Percentiles rank a stretch among this genome's conserved stretches.
Evolutionary conservation across 768 basidiomycete species (phyloP).

Genomic region (Chlorophyllum brunneum): DNA sequence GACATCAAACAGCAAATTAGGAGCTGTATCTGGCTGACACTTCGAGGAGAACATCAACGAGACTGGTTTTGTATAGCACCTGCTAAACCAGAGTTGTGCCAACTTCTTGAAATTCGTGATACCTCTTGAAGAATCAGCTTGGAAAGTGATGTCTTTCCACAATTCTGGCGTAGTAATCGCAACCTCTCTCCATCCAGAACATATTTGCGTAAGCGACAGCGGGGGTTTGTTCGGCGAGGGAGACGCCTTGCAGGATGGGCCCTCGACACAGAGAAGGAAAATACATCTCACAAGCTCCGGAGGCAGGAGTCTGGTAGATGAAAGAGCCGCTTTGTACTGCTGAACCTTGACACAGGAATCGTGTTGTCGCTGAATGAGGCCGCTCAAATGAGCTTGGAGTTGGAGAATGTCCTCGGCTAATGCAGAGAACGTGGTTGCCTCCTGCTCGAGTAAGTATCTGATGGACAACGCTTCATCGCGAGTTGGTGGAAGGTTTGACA

Average conservation of each 20-base stretch:
- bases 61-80: background rate
- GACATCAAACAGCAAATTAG: background rate
- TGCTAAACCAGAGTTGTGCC: background rate
- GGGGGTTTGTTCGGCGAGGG: background rate
- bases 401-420: background rate
- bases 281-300: background rate
- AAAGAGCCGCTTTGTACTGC: background rate
- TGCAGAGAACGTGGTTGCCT: background rate
- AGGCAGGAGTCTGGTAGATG: background rate
- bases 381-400: background rate
- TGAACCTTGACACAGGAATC: background rate
- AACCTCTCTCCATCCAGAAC: conserved; percentile 1
- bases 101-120: background rate
- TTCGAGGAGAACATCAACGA: background rate
- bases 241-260: background rate
- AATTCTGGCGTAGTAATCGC: background rate
- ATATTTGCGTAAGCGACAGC: conserved; percentile 1
- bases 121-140: background rate
- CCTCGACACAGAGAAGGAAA: background rate
- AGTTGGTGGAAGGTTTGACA: background rate
- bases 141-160: background rate
- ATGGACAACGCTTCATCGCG: background rate
- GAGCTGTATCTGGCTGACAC: background rate
- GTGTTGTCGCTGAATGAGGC: background rate
- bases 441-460: background rate